Conservation (phyloP, 2,329 filamentous ascomycete species). For the Neonectria hederae region DNA sequence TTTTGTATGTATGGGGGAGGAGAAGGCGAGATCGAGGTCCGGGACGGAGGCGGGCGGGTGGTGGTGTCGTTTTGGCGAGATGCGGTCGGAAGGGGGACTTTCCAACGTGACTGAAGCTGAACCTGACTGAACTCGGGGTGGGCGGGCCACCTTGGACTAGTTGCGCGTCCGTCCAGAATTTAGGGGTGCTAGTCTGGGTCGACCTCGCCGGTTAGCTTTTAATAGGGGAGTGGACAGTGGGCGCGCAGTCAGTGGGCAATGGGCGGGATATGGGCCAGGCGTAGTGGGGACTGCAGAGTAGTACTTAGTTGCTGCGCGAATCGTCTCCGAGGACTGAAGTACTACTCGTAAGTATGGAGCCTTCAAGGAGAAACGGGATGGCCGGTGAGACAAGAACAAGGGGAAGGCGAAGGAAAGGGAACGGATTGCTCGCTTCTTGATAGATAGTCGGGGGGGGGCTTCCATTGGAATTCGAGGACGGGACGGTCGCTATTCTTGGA, state of each 20-base stretch:
- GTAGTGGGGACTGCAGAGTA: not conserved
- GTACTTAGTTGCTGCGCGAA: not conserved
- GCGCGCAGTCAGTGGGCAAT: slow-evolving; percentile 5
- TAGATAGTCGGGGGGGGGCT: not conserved
- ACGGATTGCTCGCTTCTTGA: not conserved
- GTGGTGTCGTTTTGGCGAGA: slow-evolving; percentile 31
- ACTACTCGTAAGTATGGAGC: not conserved
- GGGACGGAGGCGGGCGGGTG: slow-evolving; percentile 23
- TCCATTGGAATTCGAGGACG: not conserved
- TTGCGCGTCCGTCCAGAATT: slow-evolving; percentile 42
- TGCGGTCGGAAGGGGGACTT: slow-evolving; percentile 40
- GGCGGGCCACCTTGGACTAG: slow-evolving; percentile 21
- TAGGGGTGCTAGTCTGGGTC: slow-evolving; percentile 41
- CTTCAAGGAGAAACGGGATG: not conserved
- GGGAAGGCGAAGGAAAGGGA: not conserved
- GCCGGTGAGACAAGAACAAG: not conserved
- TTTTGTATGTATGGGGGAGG: slow-evolving; percentile 7
- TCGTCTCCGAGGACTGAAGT: not conserved
- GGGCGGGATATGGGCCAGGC: not conserved
- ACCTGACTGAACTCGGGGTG: slow-evolving; percentile 25
- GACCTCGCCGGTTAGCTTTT: slow-evolving; percentile 25
- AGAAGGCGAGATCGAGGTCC: slow-evolving; percentile 19
- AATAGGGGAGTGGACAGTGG: slow-evolving; percentile 22
- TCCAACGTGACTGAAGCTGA: slow-evolving; percentile 40
- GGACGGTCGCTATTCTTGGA: not conserved